Evolutionary conservation across 331 rosid species (phyloP).

Genomic region (Pyracantha coccinea): DNA sequence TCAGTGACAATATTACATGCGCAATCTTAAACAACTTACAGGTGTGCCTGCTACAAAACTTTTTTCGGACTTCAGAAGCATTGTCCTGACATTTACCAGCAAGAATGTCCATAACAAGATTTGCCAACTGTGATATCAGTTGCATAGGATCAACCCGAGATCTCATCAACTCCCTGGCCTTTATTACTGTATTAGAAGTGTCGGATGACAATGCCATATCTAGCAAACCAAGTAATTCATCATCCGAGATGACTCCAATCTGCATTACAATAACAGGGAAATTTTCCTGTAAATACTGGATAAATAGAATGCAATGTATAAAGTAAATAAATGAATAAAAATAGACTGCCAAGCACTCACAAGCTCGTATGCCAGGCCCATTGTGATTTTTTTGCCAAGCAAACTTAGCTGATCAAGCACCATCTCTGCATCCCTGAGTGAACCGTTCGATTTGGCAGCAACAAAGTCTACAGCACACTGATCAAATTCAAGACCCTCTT

Average conservation of each 20-base stretch:
- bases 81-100: constrained; percentile 57
- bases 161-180: constrained; percentile 76
- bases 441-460: constrained; percentile 70
- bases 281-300: not conserved
- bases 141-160: constrained; percentile 81
- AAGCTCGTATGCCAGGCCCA: constrained; percentile 57
- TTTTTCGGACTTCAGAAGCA: constrained; percentile 44
- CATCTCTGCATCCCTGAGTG: constrained; percentile 90
- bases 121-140: constrained; percentile 75
- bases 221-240: constrained; percentile 75
- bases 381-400: constrained; percentile 62
- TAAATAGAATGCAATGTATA: not conserved
- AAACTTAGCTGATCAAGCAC: constrained; percentile 92
- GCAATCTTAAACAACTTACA: constrained; percentile 36
- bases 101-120: constrained; percentile 89
- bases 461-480: constrained; percentile 58
- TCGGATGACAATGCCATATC: constrained; percentile 83
- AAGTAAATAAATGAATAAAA: constrained; percentile 5
- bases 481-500: constrained; percentile 64
- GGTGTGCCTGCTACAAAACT: constrained; percentile 38
- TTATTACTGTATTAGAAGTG: constrained; percentile 66
- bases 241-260: constrained; percentile 76
- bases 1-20: not conserved
- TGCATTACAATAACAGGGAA: constrained; percentile 29
- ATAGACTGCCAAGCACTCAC: constrained; percentile 35